Evolutionary conservation across 169 alveolate genomes (phyloP), one percentile per base, ranked within the genome.

Genomic region (Eimeria zaria): DNA sequence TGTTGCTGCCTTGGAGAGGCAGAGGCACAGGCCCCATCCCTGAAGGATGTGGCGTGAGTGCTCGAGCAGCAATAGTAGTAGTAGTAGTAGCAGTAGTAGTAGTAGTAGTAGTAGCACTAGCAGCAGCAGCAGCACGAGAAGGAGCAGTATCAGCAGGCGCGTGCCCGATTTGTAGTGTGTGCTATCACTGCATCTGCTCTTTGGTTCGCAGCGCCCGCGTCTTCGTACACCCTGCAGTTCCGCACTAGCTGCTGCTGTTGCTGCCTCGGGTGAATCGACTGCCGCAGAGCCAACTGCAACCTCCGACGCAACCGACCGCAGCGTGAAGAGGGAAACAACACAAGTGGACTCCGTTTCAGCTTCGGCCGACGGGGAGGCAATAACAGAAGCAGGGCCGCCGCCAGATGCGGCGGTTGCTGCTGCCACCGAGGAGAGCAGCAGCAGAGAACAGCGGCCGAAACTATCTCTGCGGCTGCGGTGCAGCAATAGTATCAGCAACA

Each of bases 1-100:
- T 87, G 62, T 8, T 87, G 93, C 48, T 87, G 81, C 93, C 93
- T 39, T 87, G 93, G 93, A 87, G 51, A 27, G 93, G 93, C 83
- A 87, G 83, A 39, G 93, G 93, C 64, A 69, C 60, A 62, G 93
- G 93, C 64, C 93, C 93, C 36, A 36, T 87, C 51, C 93, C 93
- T 36, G 81, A 87, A 71, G 93, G 93, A 3, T 62, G 30, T n/a
- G 80, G 67, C 4, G 93, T 87, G 20, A 87, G 93, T n/a, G 71
- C 74, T 36, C 76, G 41, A 22, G 69, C 46, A 80, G 5, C 67
- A 4, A 46, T 14, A 46, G 89, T 69, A 78, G 44, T 39, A 76
- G 87, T 39, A 30, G 44, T 62, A 76, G 39, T 62, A 48, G 73
- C 14, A 8, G 85, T 60, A 74, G 48, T 14, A 20, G 87, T 22